A percentile compares a stretch with the other conserved stretches of the same genome.
Conservation (phyloP, 164 flowering plant genomes). For the Liquidambar formosana region DNA sequence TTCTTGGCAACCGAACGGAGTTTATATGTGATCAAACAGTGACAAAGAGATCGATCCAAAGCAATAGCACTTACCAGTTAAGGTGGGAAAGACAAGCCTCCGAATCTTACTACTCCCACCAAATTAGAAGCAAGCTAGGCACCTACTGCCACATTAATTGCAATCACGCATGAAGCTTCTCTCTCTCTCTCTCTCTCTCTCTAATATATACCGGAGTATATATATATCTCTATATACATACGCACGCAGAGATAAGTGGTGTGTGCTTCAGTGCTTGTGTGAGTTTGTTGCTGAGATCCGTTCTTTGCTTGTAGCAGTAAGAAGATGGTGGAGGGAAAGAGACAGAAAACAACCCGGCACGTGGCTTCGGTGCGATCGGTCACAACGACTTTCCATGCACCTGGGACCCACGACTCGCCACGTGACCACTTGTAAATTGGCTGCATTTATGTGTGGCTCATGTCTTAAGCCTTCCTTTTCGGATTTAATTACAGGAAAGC, state of each 20-base stretch:
- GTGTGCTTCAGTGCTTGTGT: not conserved
- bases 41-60: too few relatives aligned
- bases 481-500: too few relatives aligned
- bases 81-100: too few relatives aligned
- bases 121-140: too few relatives aligned
- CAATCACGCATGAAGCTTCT: too few relatives aligned
- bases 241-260: too few relatives aligned
- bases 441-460: not conserved
- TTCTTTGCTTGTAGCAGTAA: not conserved
- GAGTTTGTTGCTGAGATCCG: not conserved
- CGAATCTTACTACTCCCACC: too few relatives aligned
- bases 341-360: not conserved
- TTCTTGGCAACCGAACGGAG: not conserved
- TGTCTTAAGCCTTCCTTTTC: not conserved
- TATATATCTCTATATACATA: too few relatives aligned
- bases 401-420: conserved; percentile 10
- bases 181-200: too few relatives aligned
- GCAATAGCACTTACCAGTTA: not conserved
- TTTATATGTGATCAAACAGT: too few relatives aligned
- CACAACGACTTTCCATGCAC: not conserved
- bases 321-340: not conserved
- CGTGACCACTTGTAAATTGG: conserved; percentile 6
- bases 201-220: too few relatives aligned
- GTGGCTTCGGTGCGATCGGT: conserved; percentile 5
- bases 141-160: too few relatives aligned